Evolutionary conservation across 2,329 filamentous ascomycete genomes (phyloP), one percentile per base, ranked within the genome.

Genomic region (Aureobasidium sp.): DNA sequence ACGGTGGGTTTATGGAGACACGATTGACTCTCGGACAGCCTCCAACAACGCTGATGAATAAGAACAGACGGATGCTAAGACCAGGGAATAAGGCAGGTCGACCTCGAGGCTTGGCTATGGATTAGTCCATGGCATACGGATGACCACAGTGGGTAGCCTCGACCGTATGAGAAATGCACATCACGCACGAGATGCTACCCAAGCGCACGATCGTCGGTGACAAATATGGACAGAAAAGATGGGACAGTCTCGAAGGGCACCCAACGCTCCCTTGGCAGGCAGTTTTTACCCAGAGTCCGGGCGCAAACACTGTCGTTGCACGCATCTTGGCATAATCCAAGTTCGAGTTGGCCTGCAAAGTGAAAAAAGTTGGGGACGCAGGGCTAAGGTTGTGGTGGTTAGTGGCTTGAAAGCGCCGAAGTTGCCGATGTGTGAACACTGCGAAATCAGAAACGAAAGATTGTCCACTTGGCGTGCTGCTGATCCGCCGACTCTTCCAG

Each of bases 401-500:
- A 48, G 42, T 42, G 29, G 25, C 41, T 25, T 9, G 29, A 2
- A 20, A 25, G 39, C 53, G 53, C 53, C 53, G 53, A 56, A 15
- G 12, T 34, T 45, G 53, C 53, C 53, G 53, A 25, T 56, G 36
- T 34, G 39, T 12, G 29, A 27, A n/a, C 45, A 25, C 25, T 22
- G 42, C 12, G n/a, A 22, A 49, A 22, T n/a, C 27, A 31, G 45
- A 17, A 25, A 20, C 31, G 31, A 59, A 47, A 5, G 45, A 41
- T 60, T 20, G 14, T 11, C 57, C 31, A 3, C 57, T 60, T 60
- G 57, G 57, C 57, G 37, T 31, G 29, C 17, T 49, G 56, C 15
- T 41, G 56, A 60, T 60, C 56, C 57, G 57, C 57, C 57, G 57
- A 51, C 36, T 60, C 36, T 60, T 60, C 57, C 57, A 51, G 11